Conservation (phyloP, 2,329 filamentous ascomycete species). For the Metarhizium album region DNA sequence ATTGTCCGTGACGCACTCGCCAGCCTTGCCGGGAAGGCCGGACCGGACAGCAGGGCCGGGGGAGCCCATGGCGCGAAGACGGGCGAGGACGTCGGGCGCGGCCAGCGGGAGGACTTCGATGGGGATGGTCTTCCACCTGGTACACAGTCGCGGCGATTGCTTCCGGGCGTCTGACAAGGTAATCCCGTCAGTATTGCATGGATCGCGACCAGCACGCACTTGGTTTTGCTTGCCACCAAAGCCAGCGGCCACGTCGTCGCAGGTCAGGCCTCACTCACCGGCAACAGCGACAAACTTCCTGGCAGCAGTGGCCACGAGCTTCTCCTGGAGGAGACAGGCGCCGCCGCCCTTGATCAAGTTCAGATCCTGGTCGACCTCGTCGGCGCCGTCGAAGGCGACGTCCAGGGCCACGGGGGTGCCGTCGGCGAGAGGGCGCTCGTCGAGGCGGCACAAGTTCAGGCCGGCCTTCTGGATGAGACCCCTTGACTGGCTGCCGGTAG, state of each 20-base stretch:
- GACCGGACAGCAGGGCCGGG: conserved; percentile 59
- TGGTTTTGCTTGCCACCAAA: no score
- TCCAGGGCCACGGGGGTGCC: conserved; percentile 51
- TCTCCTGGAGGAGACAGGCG: conserved; percentile 96
- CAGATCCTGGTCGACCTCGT: conserved; percentile 88
- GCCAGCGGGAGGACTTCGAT: conserved; percentile 89
- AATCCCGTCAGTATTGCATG: no score
- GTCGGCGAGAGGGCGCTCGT: conserved; percentile 49
- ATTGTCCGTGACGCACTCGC: conserved; percentile 55
- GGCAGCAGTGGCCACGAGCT: conserved; percentile 77
- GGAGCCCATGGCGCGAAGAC: conserved; percentile 64
- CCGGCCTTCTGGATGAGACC: conserved; percentile 63
- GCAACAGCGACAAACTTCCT: conserved; percentile 83
- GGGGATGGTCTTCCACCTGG: conserved; percentile 74
- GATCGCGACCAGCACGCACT: no score
- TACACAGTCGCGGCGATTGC: conserved; percentile 63
- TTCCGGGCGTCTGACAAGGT: conserved; percentile 80
- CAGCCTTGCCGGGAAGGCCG: conserved; percentile 66
- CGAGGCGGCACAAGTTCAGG: conserved; percentile 36
- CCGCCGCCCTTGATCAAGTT: conserved; percentile 98
- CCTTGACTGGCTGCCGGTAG: conserved; percentile 84
- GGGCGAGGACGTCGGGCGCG: conserved; percentile 62
- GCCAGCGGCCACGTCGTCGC: neutral
- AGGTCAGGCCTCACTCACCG: conserved; percentile 36
- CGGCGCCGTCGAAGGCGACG: conserved; percentile 90